phyloP scores from a whole-genome alignment of 331 rosid species.

The Phaseolus coccineus region DNA sequence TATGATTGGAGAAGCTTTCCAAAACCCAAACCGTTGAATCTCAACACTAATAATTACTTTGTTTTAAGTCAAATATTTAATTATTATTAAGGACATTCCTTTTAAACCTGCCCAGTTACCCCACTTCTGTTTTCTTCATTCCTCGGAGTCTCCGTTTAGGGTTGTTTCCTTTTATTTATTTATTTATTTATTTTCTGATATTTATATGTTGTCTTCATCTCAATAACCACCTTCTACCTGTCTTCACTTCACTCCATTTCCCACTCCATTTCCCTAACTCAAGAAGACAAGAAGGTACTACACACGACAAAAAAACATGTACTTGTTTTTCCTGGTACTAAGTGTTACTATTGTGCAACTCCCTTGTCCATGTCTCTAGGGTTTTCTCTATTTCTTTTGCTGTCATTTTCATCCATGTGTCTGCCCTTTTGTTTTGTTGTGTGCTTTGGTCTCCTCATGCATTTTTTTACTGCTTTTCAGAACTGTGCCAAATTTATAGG shows the following conservation, averaged over 20 bases:
- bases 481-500: conserved; percentile 17
- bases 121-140: conserved; percentile 27
- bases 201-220: conserved; percentile 32
- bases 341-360: not conserved
- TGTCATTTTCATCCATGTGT: conserved; percentile 7
- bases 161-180: not conserved
- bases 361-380: not conserved
- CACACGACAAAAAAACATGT: not conserved
- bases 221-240: conserved; percentile 1
- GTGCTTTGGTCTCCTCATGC: conserved; percentile 40
- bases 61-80: not conserved
- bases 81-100: not conserved
- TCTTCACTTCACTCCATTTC: conserved; percentile 30
- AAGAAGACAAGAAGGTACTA: conserved; percentile 7
- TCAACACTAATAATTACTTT: not conserved
- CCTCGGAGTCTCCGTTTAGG: conserved; percentile 55
- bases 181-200: not conserved
- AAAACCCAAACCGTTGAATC: not conserved
- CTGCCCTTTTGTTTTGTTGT: conserved; percentile 1
- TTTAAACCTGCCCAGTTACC: not conserved
- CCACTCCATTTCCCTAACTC: conserved; percentile 32
- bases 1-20: not conserved
- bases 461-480: conserved; percentile 31
- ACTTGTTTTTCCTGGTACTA: conserved; percentile 18
- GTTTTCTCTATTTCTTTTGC: not conserved